phyloP scores from a whole-genome alignment of 2,329 filamentous ascomycete genomes.

The Pseudocercospora pini-densiflorae region DNA sequence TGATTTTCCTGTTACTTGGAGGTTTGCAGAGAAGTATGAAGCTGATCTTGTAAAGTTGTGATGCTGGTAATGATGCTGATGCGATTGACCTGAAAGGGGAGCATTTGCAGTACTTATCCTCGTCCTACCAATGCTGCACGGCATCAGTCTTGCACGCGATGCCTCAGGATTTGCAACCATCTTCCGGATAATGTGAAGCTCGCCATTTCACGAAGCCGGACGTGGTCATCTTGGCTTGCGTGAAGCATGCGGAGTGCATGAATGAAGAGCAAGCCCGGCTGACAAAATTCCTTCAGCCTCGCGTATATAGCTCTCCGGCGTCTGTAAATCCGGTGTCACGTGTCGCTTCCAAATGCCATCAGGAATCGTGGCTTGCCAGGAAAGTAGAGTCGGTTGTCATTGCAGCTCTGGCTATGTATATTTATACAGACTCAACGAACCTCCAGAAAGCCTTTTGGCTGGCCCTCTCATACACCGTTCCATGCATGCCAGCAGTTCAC shows the following conservation, averaged over 20 bases:
- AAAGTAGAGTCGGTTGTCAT: constrained; percentile 15
- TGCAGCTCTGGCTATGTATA: constrained; percentile 9
- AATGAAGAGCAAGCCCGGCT: neutral
- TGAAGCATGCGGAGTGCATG: neutral
- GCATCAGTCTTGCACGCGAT: neutral
- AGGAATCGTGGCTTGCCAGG: neutral
- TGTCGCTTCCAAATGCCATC: neutral
- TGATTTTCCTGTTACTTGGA: neutral
- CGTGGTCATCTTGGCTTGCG: neutral
- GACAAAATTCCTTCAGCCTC: neutral
- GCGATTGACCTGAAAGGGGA: neutral
- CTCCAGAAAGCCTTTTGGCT: neutral
- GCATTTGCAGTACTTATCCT: neutral
- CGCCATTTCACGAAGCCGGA: neutral
- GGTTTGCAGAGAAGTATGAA: neutral
- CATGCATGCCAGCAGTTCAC: constrained; percentile 13
- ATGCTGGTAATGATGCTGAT: neutral
- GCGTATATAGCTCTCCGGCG: neutral
- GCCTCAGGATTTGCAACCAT: neutral
- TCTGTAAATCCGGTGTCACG: neutral
- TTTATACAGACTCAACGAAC: constrained; percentile 3
- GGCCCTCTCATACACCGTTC: constrained; percentile 1
- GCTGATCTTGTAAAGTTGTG: neutral
- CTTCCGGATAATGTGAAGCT: neutral
- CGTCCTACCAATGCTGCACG: neutral